phyloP scores from a whole-genome alignment of 495 filamentous ascomycete species.

The Trichoderma gamsii region DNA sequence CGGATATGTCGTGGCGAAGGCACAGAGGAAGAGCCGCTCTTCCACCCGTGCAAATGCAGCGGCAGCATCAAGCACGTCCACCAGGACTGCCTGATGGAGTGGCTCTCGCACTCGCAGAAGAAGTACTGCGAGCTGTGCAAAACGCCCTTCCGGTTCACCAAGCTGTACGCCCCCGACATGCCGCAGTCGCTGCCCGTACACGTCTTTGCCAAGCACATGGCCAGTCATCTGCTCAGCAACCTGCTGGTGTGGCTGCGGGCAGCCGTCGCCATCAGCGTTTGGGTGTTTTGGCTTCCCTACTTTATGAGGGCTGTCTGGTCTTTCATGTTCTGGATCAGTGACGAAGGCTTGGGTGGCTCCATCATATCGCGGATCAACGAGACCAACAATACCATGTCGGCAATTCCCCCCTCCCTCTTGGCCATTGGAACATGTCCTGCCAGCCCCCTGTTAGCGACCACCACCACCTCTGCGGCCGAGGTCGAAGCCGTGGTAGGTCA shows the following conservation, averaged over 20 bases:
- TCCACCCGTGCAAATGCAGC: constrained; percentile 97
- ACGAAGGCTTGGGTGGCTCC: constrained; percentile 69
- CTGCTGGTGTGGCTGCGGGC: constrained; percentile 71
- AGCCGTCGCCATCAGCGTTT: constrained; percentile 74
- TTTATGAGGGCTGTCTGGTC: constrained; percentile 88
- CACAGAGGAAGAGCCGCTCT: constrained; percentile 77
- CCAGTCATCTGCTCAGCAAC: constrained; percentile 62
- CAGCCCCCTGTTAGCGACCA: constrained; percentile 38
- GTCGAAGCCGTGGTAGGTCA: constrained; percentile 27
- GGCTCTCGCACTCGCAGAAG: constrained; percentile 95
- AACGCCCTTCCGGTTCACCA: constrained; percentile 94
- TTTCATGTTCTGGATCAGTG: constrained; percentile 88
- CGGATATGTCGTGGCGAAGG: constrained; percentile 92
- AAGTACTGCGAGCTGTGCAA: constrained; percentile 99
- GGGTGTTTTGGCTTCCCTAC: constrained; percentile 84
- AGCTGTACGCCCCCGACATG: constrained; percentile 92
- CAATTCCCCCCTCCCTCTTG: neutral
- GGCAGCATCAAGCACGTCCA: constrained; percentile 98
- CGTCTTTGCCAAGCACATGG: constrained; percentile 70
- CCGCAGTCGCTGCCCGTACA: constrained; percentile 69
- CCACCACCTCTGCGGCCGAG: constrained; percentile 29
- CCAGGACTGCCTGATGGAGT: constrained; percentile 96
- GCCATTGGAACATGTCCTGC: constrained; percentile 35
- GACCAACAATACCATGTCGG: neutral
- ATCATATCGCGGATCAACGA: constrained; percentile 22